phyloP scores from a whole-genome alignment of 2,329 filamentous ascomycete species.

The Ascochyta lentis region DNA sequence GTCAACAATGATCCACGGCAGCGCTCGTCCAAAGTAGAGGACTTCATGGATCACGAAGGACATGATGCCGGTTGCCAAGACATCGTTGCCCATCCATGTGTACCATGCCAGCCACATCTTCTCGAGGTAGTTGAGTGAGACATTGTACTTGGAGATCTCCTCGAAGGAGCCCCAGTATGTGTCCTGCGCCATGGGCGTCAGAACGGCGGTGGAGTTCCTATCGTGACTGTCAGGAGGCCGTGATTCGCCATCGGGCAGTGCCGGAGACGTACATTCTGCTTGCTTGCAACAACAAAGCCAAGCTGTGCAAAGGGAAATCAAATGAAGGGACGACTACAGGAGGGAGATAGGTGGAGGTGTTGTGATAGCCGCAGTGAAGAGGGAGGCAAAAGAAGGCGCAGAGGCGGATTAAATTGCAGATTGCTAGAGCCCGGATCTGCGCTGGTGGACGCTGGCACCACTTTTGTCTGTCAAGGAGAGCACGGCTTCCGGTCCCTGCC shows the following conservation, averaged over 20 bases:
- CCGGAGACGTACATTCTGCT: conserved; percentile 34
- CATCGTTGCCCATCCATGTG: conserved; percentile 96
- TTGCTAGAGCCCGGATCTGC: conserved; percentile 33
- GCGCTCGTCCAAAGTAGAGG: conserved; percentile 89
- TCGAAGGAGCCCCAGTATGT: conserved; percentile 72
- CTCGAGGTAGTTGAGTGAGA: conserved; percentile 85
- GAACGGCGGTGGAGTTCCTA: conserved; percentile 47
- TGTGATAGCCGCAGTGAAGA: conserved; percentile 26
- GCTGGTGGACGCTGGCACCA: conserved; percentile 27
- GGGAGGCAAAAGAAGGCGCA: conserved; percentile 23
- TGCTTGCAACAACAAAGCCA: conserved; percentile 21
- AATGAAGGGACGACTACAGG: conserved; percentile 26
- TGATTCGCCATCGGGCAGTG: conserved; percentile 15
- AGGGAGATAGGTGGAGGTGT: conserved; percentile 4
- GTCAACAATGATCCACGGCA: conserved; percentile 95
- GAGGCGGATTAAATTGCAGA: conserved; percentile 41
- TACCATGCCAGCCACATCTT: conserved; percentile 96
- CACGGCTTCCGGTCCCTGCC: conserved; percentile 29
- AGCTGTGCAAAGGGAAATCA: not conserved
- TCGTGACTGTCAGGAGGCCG: conserved; percentile 25
- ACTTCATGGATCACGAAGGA: conserved; percentile 94
- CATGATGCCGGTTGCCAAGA: conserved; percentile 95
- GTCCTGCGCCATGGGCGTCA: conserved; percentile 53
- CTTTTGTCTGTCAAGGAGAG: conserved; percentile 36
- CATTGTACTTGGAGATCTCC: conserved; percentile 74